Base-by-base conservation (phyloP, 1,139 yeast genomes). In the Suhomyces ambrosiae region DNA sequence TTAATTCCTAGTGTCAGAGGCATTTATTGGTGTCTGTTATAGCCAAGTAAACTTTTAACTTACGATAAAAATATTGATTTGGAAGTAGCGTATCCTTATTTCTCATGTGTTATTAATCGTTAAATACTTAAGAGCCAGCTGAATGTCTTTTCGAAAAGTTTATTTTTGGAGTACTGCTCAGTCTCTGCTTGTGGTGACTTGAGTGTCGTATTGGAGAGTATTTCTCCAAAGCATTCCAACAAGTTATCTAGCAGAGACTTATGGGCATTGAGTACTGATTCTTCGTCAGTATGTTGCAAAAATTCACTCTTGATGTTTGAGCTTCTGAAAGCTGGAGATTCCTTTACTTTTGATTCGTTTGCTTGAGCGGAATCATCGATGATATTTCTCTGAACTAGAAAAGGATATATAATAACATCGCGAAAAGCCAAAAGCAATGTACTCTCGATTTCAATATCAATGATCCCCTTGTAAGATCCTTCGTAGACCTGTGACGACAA, bases 371-470 rank as follows among this genome's bases (percentile, higher is more conserved):
- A 5, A n/a, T 38, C 29, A 12, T 37, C 17, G 4, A 23, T n/a
- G n/a, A 27, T 35, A 13, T 34, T 49, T 27, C 68, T 44, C 13
- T 48, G 50, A 5, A 53, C 36, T 7, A 68, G 44, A 19, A 60
- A 53, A 1, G 75, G 74, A 11, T 50, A 38, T 2, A 68, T 39
- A 6, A 68, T 46, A 7, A 56, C 50, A 23, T 65, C 67, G 33
- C 67, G 53, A 40, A 66, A 69, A 3, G 70, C 58, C 14, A 52
- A 41, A 5, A 68, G 44, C 5, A 68, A 42, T 3, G 60, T 48
- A 19, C 45, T 52, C 34, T 68, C 73, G 5, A 68, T 54, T 19
- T 61, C 60, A 5, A 68, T 53, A n/a, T 45, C 52, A 8, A 46
- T 21, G 9, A 38, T 35, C 3, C 32, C 19, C 9, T 18, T 23